Conservation (phyloP, 1,284 basidiomycete species). For the Sporisorium iseilematis-ciliati region DNA sequence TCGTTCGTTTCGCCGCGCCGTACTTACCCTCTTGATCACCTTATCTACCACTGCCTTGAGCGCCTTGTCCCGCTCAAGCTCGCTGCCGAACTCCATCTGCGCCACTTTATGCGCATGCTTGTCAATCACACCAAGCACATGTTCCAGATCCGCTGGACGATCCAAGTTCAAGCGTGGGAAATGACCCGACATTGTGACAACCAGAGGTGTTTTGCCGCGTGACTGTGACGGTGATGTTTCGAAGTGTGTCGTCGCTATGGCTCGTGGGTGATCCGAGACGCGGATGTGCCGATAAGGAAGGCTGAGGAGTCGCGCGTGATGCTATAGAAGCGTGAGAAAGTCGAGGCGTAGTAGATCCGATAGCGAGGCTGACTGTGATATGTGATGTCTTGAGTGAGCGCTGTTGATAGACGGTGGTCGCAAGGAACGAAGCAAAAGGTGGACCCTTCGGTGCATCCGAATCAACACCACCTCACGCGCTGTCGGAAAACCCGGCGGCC, state of each 20-base stretch:
- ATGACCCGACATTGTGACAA: conserved; percentile 38
- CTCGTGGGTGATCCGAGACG: neutral
- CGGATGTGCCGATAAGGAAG: conserved; percentile 1
- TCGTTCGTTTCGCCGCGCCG: neutral
- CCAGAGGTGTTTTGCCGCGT: neutral
- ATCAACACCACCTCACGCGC: conserved; percentile 19
- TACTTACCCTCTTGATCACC: conserved; percentile 39
- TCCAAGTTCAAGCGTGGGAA: conserved; percentile 45
- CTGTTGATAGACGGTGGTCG: conserved; percentile 12
- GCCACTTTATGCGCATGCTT: conserved; percentile 45
- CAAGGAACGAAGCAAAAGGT: neutral
- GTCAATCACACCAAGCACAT: conserved; percentile 32
- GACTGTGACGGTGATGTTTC: neutral
- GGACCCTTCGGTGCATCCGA: neutral
- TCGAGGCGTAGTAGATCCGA: neutral
- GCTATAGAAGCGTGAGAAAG: conserved; percentile 1
- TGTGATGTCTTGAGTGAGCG: conserved; percentile 1
- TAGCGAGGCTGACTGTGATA: neutral
- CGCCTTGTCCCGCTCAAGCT: conserved; percentile 39
- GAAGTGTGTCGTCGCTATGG: neutral
- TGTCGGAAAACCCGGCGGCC: conserved; percentile 25
- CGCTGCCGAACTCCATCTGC: conserved; percentile 52
- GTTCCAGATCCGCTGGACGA: conserved; percentile 39
- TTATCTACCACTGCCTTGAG: conserved; percentile 37
- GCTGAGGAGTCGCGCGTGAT: neutral